These are phyloP conservation scores for Oldenlandia corymbosa DNA, from an alignment of 257 asterid genomes.

Conservation along the genomic window DNA sequence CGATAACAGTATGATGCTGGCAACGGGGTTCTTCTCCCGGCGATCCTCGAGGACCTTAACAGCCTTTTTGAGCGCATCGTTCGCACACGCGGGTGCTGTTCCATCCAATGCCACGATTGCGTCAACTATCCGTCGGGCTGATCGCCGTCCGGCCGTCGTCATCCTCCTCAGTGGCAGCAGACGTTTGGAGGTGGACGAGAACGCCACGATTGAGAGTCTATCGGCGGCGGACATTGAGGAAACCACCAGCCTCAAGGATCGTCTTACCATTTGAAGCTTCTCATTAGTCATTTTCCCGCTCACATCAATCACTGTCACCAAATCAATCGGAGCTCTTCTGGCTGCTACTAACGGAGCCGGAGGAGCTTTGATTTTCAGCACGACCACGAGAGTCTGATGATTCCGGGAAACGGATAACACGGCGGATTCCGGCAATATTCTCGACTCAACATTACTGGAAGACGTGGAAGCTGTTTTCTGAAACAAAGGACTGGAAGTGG, in stretches of 20 bases:
- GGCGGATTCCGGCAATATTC: conserved; percentile 61
- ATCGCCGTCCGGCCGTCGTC: conserved; percentile 66
- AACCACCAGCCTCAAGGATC: conserved; percentile 58
- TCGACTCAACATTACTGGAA: conserved; percentile 36
- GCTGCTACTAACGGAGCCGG: conserved; percentile 23
- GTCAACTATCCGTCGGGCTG: conserved; percentile 84
- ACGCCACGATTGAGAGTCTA: conserved; percentile 85
- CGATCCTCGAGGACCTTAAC: conserved; percentile 94
- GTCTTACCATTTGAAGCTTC: conserved; percentile 65
- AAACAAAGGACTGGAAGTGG: conserved; percentile 20
- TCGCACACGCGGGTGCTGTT: conserved; percentile 43
- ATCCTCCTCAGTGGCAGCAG: conserved; percentile 73
- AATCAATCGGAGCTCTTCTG: conserved; percentile 67
- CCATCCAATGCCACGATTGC: conserved; percentile 61
- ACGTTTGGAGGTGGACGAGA: conserved; percentile 79
- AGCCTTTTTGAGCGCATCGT: conserved; percentile 80
- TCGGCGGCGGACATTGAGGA: conserved; percentile 77
- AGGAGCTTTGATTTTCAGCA: conserved; percentile 68
- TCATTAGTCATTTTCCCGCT: conserved; percentile 51
- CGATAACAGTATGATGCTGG: conserved; percentile 60
- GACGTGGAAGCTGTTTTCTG: conserved; percentile 17
- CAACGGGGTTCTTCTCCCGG: conserved; percentile 65
- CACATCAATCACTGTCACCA: conserved; percentile 74
- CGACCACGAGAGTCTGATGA: conserved; percentile 58
- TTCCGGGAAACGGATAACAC: conserved; percentile 67